phyloP scores from a whole-genome alignment of 805 yeast species.

The Candida ficus region DNA sequence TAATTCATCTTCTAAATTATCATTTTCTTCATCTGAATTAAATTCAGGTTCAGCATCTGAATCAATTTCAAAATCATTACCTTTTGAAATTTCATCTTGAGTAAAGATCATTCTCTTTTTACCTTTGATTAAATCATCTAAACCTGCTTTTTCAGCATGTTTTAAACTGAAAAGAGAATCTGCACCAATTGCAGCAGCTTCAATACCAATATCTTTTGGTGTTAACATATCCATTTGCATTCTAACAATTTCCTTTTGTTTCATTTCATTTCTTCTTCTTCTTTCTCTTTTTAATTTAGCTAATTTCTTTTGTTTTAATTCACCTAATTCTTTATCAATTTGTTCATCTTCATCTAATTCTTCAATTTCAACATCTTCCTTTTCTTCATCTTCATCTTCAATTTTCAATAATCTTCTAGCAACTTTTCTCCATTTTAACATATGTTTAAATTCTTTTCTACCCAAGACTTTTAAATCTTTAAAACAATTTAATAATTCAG shows the following conservation, averaged over 20 bases:
- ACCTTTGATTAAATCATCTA: constrained; percentile 71
- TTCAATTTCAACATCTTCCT: constrained; percentile 48
- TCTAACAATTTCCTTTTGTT: constrained; percentile 82
- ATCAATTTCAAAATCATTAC: constrained; percentile 52
- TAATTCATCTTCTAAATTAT: constrained; percentile 73
- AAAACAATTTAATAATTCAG: constrained; percentile 75
- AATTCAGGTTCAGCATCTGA: constrained; percentile 38
- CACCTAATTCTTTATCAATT: constrained; percentile 79
- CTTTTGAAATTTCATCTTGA: constrained; percentile 48
- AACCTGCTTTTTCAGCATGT: constrained; percentile 83
- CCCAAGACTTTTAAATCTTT: constrained; percentile 93
- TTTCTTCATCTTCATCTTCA: constrained; percentile 42
- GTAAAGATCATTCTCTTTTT: constrained; percentile 58
- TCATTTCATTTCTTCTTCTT: constrained; percentile 73
- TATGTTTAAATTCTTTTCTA: constrained; percentile 81
- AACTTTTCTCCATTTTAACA: constrained; percentile 83
- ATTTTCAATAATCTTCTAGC: constrained; percentile 76
- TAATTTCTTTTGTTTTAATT: constrained; percentile 65
- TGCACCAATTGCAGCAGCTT: constrained; percentile 77
- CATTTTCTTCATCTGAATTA: constrained; percentile 40
- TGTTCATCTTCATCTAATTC: constrained; percentile 82
- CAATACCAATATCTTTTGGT: constrained; percentile 88
- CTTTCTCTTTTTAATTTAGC: constrained; percentile 72
- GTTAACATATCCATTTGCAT: constrained; percentile 96
- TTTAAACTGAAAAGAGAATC: constrained; percentile 79